These are phyloP conservation scores for Sclerotinia minor DNA, from an alignment of 2,329 filamentous ascomycete genomes.

Conservation along the genomic window DNA sequence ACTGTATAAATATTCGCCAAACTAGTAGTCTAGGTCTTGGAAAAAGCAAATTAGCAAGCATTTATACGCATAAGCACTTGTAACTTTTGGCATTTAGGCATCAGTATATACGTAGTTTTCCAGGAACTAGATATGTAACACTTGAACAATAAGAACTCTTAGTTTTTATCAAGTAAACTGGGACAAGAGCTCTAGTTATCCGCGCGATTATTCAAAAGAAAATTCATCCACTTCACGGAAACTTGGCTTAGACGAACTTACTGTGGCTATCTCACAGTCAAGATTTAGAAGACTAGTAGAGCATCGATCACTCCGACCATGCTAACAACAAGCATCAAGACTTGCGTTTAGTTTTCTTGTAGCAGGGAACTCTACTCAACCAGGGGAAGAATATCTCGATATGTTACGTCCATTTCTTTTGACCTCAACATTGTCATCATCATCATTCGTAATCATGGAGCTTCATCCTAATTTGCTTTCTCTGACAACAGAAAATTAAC, in stretches of 20 bases:
- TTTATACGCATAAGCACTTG: not conserved
- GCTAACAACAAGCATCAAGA: not conserved
- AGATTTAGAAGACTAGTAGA: too few species aligned
- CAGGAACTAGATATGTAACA: not conserved
- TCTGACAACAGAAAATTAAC: not conserved
- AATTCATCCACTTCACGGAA: not conserved
- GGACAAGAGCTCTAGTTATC: not conserved
- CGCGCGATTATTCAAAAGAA: not conserved
- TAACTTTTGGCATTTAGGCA: not conserved
- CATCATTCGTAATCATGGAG: not conserved
- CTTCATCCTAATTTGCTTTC: not conserved
- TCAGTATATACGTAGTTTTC: too few species aligned
- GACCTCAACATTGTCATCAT: not conserved
- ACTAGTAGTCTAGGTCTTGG: not conserved
- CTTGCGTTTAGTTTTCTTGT: not conserved
- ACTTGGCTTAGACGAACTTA: not conserved
- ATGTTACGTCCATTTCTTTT: not conserved
- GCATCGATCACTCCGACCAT: not conserved
- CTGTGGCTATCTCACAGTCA: not conserved
- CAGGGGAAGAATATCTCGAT: not conserved
- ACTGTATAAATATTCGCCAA: not conserved
- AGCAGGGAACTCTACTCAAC: not conserved
- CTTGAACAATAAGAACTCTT: not conserved
- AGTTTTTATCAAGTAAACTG: not conserved
- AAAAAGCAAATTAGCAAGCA: not conserved